Percentiles rank a stretch among this genome's conserved stretches.
Evolutionary conservation across 2,329 filamentous ascomycete species (phyloP).

Genomic region (Colletotrichum horii): DNA sequence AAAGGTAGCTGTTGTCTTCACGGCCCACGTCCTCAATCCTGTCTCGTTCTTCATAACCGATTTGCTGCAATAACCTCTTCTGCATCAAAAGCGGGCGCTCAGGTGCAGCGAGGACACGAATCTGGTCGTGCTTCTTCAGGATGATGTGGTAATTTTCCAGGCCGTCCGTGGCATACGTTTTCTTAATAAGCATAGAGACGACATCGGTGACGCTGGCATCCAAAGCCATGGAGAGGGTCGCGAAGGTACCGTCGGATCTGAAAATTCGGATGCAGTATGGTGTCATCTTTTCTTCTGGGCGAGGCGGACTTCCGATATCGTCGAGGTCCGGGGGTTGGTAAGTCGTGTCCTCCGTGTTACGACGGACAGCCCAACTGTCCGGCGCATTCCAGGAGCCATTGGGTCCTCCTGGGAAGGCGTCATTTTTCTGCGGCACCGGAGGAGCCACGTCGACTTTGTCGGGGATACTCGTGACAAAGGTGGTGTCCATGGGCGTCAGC

Average conservation of each 20-base stretch:
- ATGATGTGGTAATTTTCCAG: constrained; percentile 96
- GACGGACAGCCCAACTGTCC: constrained; percentile 94
- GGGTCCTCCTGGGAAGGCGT: constrained; percentile 30
- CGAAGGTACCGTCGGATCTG: constrained; percentile 91
- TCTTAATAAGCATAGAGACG: constrained; percentile 89
- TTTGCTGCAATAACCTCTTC: constrained; percentile 87
- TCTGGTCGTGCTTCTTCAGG: constrained; percentile 89
- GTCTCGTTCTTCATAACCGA: constrained; percentile 87
- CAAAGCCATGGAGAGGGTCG: constrained; percentile 83
- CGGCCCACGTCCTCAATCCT: constrained; percentile 91
- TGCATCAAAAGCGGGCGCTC: constrained; percentile 92
- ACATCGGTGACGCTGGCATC: constrained; percentile 88
- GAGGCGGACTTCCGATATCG: constrained; percentile 69
- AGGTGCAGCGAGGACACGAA: constrained; percentile 76
- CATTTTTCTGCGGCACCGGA: constrained; percentile 12
- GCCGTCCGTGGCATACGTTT: constrained; percentile 89
- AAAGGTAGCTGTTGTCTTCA: constrained; percentile 97
- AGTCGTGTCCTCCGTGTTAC: constrained; percentile 70
- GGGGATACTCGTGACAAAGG: constrained; percentile 46
- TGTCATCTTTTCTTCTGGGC: constrained; percentile 74
- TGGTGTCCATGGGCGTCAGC: constrained; percentile 72
- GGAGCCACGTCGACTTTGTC: constrained; percentile 46
- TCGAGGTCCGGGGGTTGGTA: constrained; percentile 65
- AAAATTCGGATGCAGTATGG: constrained; percentile 96
- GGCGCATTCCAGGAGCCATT: constrained; percentile 86